A percentile compares a stretch with the other conserved stretches of the same genome.
These are phyloP conservation scores for Blastobotrys proliferans DNA, from an alignment of 1,139 yeast genomes.

Conservation along the genomic window DNA sequence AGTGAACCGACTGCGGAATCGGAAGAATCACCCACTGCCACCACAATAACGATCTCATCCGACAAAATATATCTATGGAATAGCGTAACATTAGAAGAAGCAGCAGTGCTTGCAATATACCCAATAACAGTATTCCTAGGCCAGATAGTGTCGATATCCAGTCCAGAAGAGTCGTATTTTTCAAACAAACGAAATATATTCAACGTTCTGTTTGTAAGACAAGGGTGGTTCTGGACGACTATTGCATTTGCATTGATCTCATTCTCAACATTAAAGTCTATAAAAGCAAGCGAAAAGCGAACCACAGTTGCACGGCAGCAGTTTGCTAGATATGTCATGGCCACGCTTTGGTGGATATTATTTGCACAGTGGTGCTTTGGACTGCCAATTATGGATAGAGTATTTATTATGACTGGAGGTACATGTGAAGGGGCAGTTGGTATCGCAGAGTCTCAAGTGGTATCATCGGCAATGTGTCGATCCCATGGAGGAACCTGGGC, in stretches of 20 bases:
- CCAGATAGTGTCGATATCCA: constrained; percentile 24
- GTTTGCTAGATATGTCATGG: constrained; percentile 40
- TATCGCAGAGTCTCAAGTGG: constrained; percentile 15
- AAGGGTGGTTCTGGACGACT: constrained; percentile 94
- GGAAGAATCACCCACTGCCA: too few relatives aligned
- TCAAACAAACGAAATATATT: constrained; percentile 61
- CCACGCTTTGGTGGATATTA: constrained; percentile 77
- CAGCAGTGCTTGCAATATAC: constrained; percentile 25
- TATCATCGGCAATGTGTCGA: constrained; percentile 53
- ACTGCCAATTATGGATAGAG: constrained; percentile 80
- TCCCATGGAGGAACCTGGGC: constrained; percentile 66
- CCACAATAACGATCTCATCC: too few relatives aligned
- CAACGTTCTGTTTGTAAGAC: constrained; percentile 72
- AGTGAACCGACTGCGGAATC: too few relatives aligned
- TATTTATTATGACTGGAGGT: constrained; percentile 82
- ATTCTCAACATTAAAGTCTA: background rate
- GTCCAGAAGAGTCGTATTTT: constrained; percentile 38
- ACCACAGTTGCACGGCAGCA: constrained; percentile 4
- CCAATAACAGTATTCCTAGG: constrained; percentile 33
- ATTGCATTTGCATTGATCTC: constrained; percentile 33
- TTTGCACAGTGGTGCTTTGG: constrained; percentile 90
- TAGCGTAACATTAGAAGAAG: constrained; percentile 20
- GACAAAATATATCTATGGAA: too few relatives aligned
- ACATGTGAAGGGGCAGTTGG: constrained; percentile 43
- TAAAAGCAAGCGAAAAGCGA: background rate